Evolutionary conservation across 176 grass and related monocot species (phyloP).

Genomic region (Aechmea fasciata): DNA sequence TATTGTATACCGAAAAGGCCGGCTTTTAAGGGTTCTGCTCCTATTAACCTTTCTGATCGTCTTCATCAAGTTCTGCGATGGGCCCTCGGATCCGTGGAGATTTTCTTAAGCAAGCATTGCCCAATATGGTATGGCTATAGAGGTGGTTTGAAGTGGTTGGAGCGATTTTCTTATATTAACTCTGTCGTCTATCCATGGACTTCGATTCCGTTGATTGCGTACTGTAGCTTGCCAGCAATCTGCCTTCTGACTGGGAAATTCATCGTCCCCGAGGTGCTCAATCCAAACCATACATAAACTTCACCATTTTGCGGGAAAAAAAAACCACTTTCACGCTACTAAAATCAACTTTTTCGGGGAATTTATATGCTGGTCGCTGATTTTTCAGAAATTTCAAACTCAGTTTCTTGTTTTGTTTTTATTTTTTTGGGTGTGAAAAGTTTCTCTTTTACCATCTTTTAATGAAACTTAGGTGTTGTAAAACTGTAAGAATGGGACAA

Average conservation of each 20-base stretch:
- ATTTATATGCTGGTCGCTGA: no score
- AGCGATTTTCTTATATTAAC: conserved; percentile 41
- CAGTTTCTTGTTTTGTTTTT: no score
- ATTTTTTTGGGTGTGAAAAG: no score
- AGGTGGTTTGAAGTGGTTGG: conserved; percentile 40
- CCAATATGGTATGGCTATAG: conserved; percentile 48
- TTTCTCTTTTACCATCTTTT: no score
- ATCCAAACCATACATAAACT: background rate
- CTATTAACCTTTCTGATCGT: conserved; percentile 43
- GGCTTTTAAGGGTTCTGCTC: conserved; percentile 47
- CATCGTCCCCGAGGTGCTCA: conserved; percentile 39
- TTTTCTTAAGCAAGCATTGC: conserved; percentile 55
- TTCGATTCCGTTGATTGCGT: conserved; percentile 39
- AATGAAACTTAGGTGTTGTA: no score
- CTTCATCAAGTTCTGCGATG: conserved; percentile 45
- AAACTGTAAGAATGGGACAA: no score
- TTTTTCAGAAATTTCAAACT: no score
- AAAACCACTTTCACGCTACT: no score
- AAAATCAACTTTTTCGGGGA: no score
- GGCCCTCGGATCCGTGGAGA: conserved; percentile 48
- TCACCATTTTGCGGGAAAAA: no score
- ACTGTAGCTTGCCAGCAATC: conserved; percentile 41
- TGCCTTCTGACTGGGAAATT: conserved; percentile 46
- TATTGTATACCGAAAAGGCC: conserved; percentile 44
- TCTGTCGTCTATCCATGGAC: conserved; percentile 49